Evolutionary conservation across 257 asterid genomes (phyloP).

Genomic region (Hygrophila difformis): DNA sequence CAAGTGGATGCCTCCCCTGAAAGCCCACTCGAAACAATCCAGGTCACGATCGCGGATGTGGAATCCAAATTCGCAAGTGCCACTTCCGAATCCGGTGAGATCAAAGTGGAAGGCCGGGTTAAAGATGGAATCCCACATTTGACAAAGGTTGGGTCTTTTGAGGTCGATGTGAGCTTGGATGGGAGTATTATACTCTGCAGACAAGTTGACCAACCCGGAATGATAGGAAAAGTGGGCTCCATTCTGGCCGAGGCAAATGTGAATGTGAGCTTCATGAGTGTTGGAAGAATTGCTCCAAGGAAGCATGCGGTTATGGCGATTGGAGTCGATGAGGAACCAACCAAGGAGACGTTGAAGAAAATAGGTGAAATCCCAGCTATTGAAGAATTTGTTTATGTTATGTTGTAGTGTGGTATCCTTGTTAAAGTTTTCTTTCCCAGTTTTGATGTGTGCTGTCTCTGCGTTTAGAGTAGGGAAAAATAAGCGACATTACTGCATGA

Average conservation of each 20-base stretch:
- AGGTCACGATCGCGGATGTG: conserved; percentile 77
- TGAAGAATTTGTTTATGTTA: conserved; percentile 79
- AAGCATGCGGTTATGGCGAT: conserved; percentile 93
- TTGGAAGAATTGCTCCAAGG: conserved; percentile 82
- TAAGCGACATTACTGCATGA: no score
- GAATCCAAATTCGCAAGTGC: conserved; percentile 86
- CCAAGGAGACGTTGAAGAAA: conserved; percentile 61
- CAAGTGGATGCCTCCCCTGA: conserved; percentile 77
- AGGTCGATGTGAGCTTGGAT: conserved; percentile 87
- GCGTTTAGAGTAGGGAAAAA: no score
- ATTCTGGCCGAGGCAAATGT: conserved; percentile 76
- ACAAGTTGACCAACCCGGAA: conserved; percentile 94
- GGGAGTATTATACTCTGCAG: conserved; percentile 87
- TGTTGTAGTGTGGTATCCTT: conserved; percentile 26
- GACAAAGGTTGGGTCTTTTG: conserved; percentile 82
- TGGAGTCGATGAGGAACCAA: conserved; percentile 89
- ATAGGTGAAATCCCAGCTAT: conserved; percentile 78
- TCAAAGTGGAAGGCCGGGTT: conserved; percentile 74
- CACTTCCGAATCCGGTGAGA: conserved; percentile 69
- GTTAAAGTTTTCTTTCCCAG: no score
- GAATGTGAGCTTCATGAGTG: conserved; percentile 89
- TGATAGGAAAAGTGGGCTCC: conserved; percentile 89
- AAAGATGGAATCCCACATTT: conserved; percentile 86
- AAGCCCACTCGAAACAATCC: conserved; percentile 66
- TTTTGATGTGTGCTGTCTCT: no score